Conservation (phyloP, 441 rosid genomes). For the Bruguiera hainesii region DNA sequence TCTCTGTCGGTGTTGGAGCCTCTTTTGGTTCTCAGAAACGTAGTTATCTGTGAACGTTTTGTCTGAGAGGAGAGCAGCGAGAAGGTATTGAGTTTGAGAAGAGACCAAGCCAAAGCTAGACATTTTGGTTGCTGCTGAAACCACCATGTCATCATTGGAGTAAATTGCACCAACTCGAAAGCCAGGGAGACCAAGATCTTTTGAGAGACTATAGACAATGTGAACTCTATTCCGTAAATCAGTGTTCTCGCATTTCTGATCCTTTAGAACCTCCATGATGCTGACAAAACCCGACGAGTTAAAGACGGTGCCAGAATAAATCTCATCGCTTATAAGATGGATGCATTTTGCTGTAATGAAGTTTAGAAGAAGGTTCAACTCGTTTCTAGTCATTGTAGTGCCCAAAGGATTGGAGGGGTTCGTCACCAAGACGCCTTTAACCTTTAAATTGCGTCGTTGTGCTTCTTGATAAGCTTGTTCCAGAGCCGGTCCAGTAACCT, state of each 20-base stretch:
- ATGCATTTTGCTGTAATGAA: slow-evolving; percentile 59
- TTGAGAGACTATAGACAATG: slow-evolving; percentile 80
- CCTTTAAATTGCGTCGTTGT: slow-evolving; percentile 52
- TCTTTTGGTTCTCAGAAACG: slow-evolving; percentile 60
- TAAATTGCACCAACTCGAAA: slow-evolving; percentile 94
- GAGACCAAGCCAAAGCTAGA: slow-evolving; percentile 96
- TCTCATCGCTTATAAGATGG: slow-evolving; percentile 94
- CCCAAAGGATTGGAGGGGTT: slow-evolving; percentile 96
- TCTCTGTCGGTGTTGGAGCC: slow-evolving; percentile 55
- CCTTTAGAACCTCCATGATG: slow-evolving; percentile 68
- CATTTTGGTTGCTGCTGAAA: slow-evolving; percentile 92
- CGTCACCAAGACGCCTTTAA: slow-evolving; percentile 82
- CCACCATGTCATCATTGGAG: slow-evolving; percentile 67
- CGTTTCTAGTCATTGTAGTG: slow-evolving; percentile 62
- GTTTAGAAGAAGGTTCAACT: slow-evolving; percentile 68
- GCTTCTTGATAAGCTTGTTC: slow-evolving; percentile 72
- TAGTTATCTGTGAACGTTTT: slow-evolving; percentile 71
- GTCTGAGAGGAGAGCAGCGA: slow-evolving; percentile 76
- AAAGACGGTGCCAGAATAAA: slow-evolving; percentile 88
- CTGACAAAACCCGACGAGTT: slow-evolving; percentile 65
- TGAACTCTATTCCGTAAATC: slow-evolving; percentile 69
- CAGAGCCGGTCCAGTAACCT: slow-evolving; percentile 69
- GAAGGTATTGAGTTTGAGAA: slow-evolving; percentile 86
- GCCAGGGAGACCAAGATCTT: slow-evolving; percentile 93
- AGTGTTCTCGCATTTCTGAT: slow-evolving; percentile 41